Percentiles rank a stretch among this genome's conserved stretches.
These are phyloP conservation scores for Globisporangium nagaii DNA, from an alignment of 352 stramenopile genomes.

Conservation along the genomic window DNA sequence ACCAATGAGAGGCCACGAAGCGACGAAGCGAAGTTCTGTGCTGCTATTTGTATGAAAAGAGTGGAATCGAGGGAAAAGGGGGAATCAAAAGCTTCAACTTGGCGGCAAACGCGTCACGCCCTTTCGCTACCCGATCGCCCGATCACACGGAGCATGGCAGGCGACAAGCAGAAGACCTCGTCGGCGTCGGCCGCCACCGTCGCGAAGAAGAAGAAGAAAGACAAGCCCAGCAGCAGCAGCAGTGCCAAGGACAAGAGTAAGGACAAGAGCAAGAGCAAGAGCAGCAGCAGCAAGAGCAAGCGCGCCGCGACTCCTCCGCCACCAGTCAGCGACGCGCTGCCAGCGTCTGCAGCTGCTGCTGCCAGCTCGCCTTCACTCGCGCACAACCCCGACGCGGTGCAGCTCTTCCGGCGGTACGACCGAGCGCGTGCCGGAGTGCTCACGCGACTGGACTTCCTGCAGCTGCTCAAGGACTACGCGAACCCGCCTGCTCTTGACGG, in stretches of 20 bases:
- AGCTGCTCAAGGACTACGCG: slow-evolving; percentile 67
- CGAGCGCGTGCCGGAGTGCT: slow-evolving; percentile 42
- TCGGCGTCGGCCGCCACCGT: background rate
- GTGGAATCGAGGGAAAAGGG: no score
- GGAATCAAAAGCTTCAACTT: no score
- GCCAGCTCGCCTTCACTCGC: background rate
- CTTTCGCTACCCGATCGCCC: no score
- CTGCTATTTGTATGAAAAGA: no score
- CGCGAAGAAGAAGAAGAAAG: slow-evolving; percentile 3
- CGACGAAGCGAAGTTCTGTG: no score
- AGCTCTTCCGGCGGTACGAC: slow-evolving; percentile 80
- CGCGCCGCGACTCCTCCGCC: slow-evolving; percentile 10
- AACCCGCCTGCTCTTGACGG: slow-evolving; percentile 8
- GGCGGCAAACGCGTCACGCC: no score
- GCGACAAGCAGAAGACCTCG: slow-evolving; percentile 4
- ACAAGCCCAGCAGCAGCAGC: slow-evolving; percentile 9
- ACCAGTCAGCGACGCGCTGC: background rate
- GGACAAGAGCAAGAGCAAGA: slow-evolving; percentile 24
- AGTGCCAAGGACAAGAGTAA: slow-evolving; percentile 19
- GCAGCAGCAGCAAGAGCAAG: slow-evolving; percentile 26
- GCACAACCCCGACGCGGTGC: slow-evolving; percentile 61
- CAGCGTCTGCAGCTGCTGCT: background rate
- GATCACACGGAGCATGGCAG: background rate
- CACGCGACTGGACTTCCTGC: slow-evolving; percentile 59
- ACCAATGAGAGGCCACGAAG: no score